Base-by-base conservation (phyloP, 345 rosid species). In the Fremontodendron californicum region DNA sequence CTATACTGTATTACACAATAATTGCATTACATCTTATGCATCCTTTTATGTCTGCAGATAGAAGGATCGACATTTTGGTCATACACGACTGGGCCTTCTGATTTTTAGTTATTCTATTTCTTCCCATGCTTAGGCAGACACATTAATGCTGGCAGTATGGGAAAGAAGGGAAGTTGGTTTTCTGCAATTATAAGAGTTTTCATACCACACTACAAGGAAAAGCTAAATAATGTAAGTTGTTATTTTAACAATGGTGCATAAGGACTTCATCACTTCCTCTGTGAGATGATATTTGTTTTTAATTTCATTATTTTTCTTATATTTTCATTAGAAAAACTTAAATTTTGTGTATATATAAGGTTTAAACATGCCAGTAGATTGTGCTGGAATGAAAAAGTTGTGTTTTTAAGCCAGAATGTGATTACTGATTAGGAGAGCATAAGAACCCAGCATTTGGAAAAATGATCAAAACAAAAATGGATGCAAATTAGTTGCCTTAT, bases 101-200 rank as follows among this genome's bases (percentile, higher is more conserved):
- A 57, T 37, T 16, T 25, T 52, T 74, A 21, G 72, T 62, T 79
- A 12, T 31, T 69, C 43, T 55, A 78, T 76, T 54, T 76, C 52
- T 73, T 82, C 81, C 66, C 16, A 65, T 42, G 58, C 80, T 35
- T 82, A 83, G 86, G 86, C 85, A 61, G 75, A 80, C 75, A 83
- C 62, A 83, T 89, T 87, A 85, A 91, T 93, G 93, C 87, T 86
- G 29, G 84, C 81, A 81, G 83, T 80, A 95, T 96, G 99, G 93
- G 99, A 77, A 96, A 92, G 94, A 89, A 85, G 84, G 93, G 97
- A 73, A 89, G 92, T 72, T 96, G 99, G 99, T 89, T 93, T 89
- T 86, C 97, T 58, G 94, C 98, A 73, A 91, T 93, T 81, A 96
- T 93, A 84, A 92, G 88, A 82, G 88, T 87, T 77, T 96, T 96